Conservation (phyloP, 2,329 filamentous ascomycete species). For the Calonectria leucothoes region DNA sequence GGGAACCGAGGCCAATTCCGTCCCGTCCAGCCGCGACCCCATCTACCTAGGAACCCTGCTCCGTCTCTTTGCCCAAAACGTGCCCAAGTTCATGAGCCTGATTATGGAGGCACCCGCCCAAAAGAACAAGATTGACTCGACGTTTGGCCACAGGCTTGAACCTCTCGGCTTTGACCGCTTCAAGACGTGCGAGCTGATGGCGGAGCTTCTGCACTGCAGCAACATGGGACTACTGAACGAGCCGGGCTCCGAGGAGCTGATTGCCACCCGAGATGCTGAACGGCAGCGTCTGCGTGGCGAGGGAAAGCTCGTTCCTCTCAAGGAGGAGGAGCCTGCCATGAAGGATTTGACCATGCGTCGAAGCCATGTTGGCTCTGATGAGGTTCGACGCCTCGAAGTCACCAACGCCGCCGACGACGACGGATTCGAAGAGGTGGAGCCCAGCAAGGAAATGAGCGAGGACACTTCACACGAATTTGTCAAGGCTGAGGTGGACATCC, state of each 20-base stretch:
- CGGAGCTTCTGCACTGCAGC: conserved; percentile 95
- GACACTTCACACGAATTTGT: conserved; percentile 78
- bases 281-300: conserved; percentile 82
- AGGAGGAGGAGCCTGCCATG: conserved; percentile 51
- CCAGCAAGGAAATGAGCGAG: conserved; percentile 76
- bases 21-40: conserved; percentile 87
- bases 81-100: conserved; percentile 93
- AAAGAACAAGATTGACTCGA: conserved; percentile 82
- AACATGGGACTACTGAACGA: conserved; percentile 99
- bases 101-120: conserved; percentile 83
- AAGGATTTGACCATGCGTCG: conserved; percentile 74
- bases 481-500: conserved; percentile 67
- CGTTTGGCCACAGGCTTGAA: conserved; percentile 91
- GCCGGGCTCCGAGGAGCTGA: conserved; percentile 86
- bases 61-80: conserved; percentile 87
- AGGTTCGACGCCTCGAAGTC: conserved; percentile 79
- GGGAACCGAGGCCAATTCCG: conserved; percentile 80
- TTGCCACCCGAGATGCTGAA: conserved; percentile 82
- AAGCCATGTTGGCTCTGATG: conserved; percentile 61
- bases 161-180: conserved; percentile 97
- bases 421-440: conserved; percentile 90
- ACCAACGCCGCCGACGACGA: conserved; percentile 87
- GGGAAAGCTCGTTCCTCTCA: conserved; percentile 71
- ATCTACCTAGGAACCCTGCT: conserved; percentile 95
- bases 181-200: conserved; percentile 99